Conservation (phyloP, 305 asterid species). For the Plantago coronopus region DNA sequence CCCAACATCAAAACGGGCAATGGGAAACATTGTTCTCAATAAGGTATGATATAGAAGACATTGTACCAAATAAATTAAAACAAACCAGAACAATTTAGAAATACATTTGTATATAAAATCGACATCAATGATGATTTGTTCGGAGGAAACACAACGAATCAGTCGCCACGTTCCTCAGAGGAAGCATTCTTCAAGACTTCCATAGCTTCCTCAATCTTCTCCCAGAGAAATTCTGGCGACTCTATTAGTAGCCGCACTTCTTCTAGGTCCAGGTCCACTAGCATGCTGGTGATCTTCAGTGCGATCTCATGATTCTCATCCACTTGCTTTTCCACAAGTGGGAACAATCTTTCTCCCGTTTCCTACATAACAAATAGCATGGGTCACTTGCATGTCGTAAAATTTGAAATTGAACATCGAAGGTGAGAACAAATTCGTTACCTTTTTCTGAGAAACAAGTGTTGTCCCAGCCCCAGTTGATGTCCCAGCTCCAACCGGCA, state of each 20-base stretch:
- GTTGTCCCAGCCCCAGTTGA: slow-evolving; percentile 61
- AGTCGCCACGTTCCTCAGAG: no score
- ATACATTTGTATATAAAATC: no score
- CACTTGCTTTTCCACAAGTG: slow-evolving; percentile 56
- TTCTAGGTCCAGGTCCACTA: slow-evolving; percentile 59
- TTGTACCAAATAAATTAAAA: no score
- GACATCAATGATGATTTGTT: no score
- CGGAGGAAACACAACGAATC: no score
- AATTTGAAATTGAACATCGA: neutral
- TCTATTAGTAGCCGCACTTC: slow-evolving; percentile 59
- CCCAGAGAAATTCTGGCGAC: slow-evolving; percentile 51
- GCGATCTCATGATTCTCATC: slow-evolving; percentile 63
- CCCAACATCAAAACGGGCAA: no score
- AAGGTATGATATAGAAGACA: no score
- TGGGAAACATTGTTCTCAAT: no score
- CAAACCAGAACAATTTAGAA: no score
- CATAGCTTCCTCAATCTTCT: slow-evolving; percentile 63
- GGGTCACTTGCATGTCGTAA: no score
- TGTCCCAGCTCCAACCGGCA: slow-evolving; percentile 49
- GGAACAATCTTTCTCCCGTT: slow-evolving; percentile 61
- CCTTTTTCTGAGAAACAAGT: slow-evolving; percentile 55
- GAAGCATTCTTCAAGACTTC: slow-evolving; percentile 27
- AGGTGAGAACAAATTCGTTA: slow-evolving; percentile 21
- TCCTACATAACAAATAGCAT: slow-evolving; percentile 35
- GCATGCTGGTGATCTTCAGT: slow-evolving; percentile 62